Base-by-base conservation (phyloP, 176 grass and related monocot species). In the Dactylis glomerata region DNA sequence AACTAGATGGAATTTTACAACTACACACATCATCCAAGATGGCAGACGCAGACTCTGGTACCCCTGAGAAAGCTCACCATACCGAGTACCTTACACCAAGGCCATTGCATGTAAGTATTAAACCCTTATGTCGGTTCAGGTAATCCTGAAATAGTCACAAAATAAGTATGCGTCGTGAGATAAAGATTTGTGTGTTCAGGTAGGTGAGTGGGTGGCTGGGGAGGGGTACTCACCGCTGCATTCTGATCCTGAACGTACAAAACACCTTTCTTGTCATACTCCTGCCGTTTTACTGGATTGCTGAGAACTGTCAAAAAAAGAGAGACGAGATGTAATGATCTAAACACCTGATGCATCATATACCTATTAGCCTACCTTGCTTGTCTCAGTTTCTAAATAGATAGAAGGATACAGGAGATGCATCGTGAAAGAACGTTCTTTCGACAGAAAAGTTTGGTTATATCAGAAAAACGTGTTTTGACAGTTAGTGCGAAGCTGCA, bases 71-170 rank as follows among this genome's bases (percentile, higher is more conserved):
- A 75, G 67, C 13, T 93, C 88, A 98, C 93, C 87, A 81, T 81
- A 95, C 41, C 0, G 91, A 81, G 55, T 93, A 85, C 81, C 96
- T 92, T 54, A 95, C 83, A 61, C 96, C 96, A 61, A 95, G 89
- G 47, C 93, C 96, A 54, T 98, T 98, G 91, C 96, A 98, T 44
- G 96, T 98, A 54, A 98, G 89, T 80, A 98, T 98, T 83, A 98
- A 83, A 76, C 96, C 85, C 86, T 93, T 98, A 89, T 95, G 81
- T 34, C 96, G 93, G 30, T 98, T 98, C 73, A 98, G 63, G 76
- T 98, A 98, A 57, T 95, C 93, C 96, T 98, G 87, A 83, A 77
- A 77, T 26, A 78, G 75, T 38, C 1, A 41, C 42, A 30, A 3
- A 50, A 73, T 82, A 9, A 16, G 26, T 13, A 50, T 6, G 62